Conservation (phyloP, 2,329 filamentous ascomycete species). For the Alternaria sp. region DNA sequence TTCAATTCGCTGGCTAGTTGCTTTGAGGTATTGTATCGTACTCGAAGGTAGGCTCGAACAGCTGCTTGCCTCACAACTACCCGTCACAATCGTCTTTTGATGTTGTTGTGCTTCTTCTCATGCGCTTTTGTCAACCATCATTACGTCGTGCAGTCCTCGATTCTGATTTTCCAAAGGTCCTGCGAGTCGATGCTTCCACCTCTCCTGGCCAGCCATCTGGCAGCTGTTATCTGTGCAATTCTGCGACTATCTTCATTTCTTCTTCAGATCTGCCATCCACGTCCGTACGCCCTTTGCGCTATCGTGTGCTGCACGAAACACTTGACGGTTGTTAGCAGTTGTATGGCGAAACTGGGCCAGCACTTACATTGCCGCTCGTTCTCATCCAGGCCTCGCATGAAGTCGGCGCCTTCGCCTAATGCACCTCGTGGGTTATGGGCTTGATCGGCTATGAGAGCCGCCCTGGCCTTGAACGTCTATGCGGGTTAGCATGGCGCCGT, state of each 20-base stretch:
- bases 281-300: slow-evolving; percentile 56
- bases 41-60: slow-evolving; percentile 34
- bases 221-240: not conserved
- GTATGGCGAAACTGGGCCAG: not conserved
- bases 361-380: slow-evolving; percentile 75
- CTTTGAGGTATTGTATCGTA: slow-evolving; percentile 38
- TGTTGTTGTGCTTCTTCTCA: slow-evolving; percentile 1
- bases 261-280: slow-evolving; percentile 56
- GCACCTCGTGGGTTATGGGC: slow-evolving; percentile 84
- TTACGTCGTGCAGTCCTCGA: slow-evolving; percentile 1
- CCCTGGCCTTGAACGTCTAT: slow-evolving; percentile 81
- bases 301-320: slow-evolving; percentile 60
- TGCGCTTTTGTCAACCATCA: slow-evolving; percentile 1
- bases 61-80: slow-evolving; percentile 22
- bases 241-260: slow-evolving; percentile 39
- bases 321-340: slow-evolving; percentile 37
- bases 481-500: slow-evolving; percentile 4
- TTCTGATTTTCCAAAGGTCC: not conserved
- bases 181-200: not conserved
- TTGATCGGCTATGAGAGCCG: slow-evolving; percentile 85
- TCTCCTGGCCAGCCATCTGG: not conserved
- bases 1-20: slow-evolving; percentile 21
- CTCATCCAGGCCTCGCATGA: slow-evolving; percentile 87
- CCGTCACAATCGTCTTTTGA: slow-evolving; percentile 7
- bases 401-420: slow-evolving; percentile 74